A percentile compares a stretch with the other conserved stretches of the same genome.
These are phyloP conservation scores for Trichoderma simmonsii DNA, from an alignment of 2,329 filamentous ascomycete species.

Conservation along the genomic window DNA sequence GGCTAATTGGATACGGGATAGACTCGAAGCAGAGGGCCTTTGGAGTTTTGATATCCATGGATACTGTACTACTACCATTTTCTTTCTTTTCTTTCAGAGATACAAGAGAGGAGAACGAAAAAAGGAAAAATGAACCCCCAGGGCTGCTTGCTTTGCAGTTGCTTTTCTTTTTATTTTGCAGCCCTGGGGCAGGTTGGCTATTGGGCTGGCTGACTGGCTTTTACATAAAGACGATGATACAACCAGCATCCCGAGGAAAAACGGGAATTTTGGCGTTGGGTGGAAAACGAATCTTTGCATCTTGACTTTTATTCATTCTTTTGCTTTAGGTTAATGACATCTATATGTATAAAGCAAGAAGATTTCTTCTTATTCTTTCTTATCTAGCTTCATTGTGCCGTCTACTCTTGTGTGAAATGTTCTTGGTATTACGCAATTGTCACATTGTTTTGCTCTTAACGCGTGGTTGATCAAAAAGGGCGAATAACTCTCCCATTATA, in stretches of 20 bases:
- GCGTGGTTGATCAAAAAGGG: not conserved
- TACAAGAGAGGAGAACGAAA: not conserved
- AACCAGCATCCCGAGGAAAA: conserved; percentile 22
- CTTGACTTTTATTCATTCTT: not conserved
- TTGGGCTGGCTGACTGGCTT: conserved; percentile 12
- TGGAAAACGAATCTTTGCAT: not conserved
- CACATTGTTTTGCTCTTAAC: not conserved
- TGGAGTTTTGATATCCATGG: conserved; percentile 12
- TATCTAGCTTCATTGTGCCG: not conserved
- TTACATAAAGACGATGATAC: conserved; percentile 13
- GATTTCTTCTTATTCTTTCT: not conserved
- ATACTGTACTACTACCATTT: conserved; percentile 22
- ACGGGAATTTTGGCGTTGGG: conserved; percentile 23
- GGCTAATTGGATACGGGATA: conserved; percentile 28
- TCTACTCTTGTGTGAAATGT: not conserved
- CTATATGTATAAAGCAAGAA: conserved; percentile 23
- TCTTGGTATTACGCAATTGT: not conserved
- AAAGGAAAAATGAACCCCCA: not conserved
- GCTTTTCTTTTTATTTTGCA: not conserved
- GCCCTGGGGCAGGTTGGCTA: conserved; percentile 21
- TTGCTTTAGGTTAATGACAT: conserved; percentile 25
- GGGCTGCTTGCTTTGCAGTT: not conserved
- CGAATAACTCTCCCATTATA: not conserved
- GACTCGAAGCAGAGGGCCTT: conserved; percentile 23
- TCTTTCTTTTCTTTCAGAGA: conserved; percentile 15